Evolutionary conservation across 768 basidiomycete genomes (phyloP).

Genomic region (Pilatotrama ljubarskyi): DNA sequence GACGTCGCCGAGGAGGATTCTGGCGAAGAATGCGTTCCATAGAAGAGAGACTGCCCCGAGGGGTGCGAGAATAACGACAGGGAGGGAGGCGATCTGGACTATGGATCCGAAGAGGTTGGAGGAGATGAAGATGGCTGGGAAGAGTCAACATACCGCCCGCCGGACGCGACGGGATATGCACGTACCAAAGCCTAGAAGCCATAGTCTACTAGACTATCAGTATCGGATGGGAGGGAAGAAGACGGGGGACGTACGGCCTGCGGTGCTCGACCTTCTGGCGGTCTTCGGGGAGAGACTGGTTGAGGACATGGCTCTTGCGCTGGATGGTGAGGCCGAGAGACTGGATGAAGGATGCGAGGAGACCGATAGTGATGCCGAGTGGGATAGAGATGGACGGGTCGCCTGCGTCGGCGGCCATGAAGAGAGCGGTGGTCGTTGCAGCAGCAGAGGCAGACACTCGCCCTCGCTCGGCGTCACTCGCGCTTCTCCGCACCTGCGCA

Average conservation of each 20-base stretch:
- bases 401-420: constrained; percentile 27
- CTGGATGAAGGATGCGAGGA: constrained; percentile 86
- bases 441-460: not conserved
- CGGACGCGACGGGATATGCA: constrained; percentile 8
- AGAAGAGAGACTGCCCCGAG: constrained; percentile 90
- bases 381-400: constrained; percentile 40
- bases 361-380: constrained; percentile 55
- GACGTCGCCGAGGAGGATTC: constrained; percentile 78
- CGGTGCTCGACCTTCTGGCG: constrained; percentile 70
- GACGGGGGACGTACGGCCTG: constrained; percentile 61
- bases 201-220: constrained; percentile 52
- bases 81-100: constrained; percentile 91
- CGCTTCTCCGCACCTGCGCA: not conserved
- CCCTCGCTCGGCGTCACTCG: not conserved
- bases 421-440: constrained; percentile 1
- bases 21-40: constrained; percentile 93
- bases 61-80: constrained; percentile 92
- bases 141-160: constrained; percentile 7
- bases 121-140: constrained; percentile 69
- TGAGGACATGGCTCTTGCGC: constrained; percentile 88
- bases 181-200: constrained; percentile 80
- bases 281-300: constrained; percentile 67
- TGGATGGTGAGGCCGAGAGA: constrained; percentile 90
- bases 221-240: constrained; percentile 7
- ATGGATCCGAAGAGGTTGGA: constrained; percentile 88